These are phyloP conservation scores for Ramaria rubella DNA, from an alignment of 768 basidiomycete species.

Conservation along the genomic window DNA sequence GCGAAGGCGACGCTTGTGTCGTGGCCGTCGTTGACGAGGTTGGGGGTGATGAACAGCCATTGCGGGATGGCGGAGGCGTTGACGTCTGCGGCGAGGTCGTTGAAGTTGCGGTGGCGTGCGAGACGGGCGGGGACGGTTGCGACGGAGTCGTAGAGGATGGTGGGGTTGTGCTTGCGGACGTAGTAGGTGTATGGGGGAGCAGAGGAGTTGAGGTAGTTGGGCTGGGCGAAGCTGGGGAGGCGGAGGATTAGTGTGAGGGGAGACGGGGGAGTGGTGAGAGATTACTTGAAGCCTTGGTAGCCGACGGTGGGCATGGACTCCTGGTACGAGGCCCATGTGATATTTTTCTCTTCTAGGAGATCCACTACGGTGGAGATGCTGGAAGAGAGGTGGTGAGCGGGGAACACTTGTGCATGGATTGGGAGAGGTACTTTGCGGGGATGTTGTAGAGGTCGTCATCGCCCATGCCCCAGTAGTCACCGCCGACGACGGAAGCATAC, in stretches of 20 bases:
- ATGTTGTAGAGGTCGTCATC: constrained; percentile 33
- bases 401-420: constrained; percentile 13
- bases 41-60: constrained; percentile 59
- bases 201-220: constrained; percentile 32
- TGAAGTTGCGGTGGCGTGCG: constrained; percentile 49
- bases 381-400: constrained; percentile 28
- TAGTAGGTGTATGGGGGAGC: constrained; percentile 42
- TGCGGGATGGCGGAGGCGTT: constrained; percentile 45
- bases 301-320: constrained; percentile 51
- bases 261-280: constrained; percentile 3
- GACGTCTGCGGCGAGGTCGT: constrained; percentile 53
- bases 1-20: constrained; percentile 50
- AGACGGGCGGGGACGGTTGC: constrained; percentile 35
- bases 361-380: constrained; percentile 56
- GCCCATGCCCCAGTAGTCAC: constrained; percentile 47
- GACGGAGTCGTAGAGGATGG: constrained; percentile 46
- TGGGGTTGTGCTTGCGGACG: constrained; percentile 51
- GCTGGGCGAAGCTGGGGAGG: constrained; percentile 29
- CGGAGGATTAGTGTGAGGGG: constrained; percentile 12
- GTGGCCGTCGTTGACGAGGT: constrained; percentile 54
- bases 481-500: constrained; percentile 40
- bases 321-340: constrained; percentile 58
- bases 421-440: constrained; percentile 17
- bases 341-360: constrained; percentile 47
- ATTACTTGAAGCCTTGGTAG: constrained; percentile 35